phyloP scores from a whole-genome alignment of 2,329 filamentous ascomycete species.

The Neospermospora avenae region DNA sequence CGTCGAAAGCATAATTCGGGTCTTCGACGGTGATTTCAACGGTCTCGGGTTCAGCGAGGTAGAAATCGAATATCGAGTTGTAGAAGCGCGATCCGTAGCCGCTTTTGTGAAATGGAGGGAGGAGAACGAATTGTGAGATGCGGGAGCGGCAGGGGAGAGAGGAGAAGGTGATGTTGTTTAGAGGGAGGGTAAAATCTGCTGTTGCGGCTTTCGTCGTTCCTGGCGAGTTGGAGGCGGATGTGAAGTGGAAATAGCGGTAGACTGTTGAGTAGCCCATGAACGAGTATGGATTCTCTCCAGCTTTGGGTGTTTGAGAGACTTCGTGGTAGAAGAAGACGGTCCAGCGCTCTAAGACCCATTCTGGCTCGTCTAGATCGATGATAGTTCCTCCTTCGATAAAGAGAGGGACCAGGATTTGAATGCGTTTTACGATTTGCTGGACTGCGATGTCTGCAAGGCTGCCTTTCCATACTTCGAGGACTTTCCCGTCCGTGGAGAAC shows the following conservation, averaged over 20 bases:
- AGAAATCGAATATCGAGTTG: conserved; percentile 69
- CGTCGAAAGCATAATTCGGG: conserved; percentile 82
- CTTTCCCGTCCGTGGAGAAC: conserved; percentile 58
- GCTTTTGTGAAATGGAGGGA: conserved; percentile 80
- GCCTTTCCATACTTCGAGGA: conserved; percentile 83
- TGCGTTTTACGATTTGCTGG: conserved; percentile 68
- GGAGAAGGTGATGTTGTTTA: conserved; percentile 40
- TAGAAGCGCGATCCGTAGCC: conserved; percentile 72
- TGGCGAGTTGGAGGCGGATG: conserved; percentile 43
- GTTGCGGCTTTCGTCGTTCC: conserved; percentile 27
- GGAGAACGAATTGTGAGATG: conserved; percentile 89
- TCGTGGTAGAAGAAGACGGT: conserved; percentile 85
- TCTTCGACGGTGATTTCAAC: conserved; percentile 91
- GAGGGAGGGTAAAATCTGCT: conserved; percentile 41
- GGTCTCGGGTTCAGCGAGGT: conserved; percentile 64
- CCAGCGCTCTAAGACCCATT: conserved; percentile 78
- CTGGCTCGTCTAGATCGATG: conserved; percentile 65
- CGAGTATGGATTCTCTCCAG: conserved; percentile 62
- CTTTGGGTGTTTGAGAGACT: conserved; percentile 46
- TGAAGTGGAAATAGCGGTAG: conserved; percentile 76
- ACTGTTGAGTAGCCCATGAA: conserved; percentile 89
- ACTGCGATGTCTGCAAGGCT: conserved; percentile 68
- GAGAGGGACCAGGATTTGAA: conserved; percentile 79
- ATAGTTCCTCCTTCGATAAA: conserved; percentile 92
- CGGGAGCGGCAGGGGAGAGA: conserved; percentile 73